phyloP scores from a whole-genome alignment of 2,329 filamentous ascomycete species.

The Neonectria coccinea region DNA sequence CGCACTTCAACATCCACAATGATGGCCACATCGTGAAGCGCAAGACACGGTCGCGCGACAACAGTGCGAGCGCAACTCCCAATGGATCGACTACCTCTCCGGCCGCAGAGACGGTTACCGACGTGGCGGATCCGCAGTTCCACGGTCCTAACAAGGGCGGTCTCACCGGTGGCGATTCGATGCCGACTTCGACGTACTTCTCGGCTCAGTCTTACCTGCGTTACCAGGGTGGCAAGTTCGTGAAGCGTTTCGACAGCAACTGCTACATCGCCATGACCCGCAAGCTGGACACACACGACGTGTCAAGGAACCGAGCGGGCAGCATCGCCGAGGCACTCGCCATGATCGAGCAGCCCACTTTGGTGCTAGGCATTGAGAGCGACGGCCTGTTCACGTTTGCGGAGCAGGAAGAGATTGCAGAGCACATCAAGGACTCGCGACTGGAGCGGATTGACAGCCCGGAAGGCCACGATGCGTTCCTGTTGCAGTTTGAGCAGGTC shows the following conservation, averaged over 20 bases:
- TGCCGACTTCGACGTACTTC: constrained; percentile 85
- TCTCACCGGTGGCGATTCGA: constrained; percentile 62
- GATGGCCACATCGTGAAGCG: constrained; percentile 78
- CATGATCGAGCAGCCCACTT: constrained; percentile 86
- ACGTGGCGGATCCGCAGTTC: constrained; percentile 72
- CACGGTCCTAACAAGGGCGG: constrained; percentile 69
- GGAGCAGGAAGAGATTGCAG: constrained; percentile 92
- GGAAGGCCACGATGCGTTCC: constrained; percentile 95
- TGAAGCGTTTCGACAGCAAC: constrained; percentile 96
- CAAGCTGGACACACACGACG: constrained; percentile 96
- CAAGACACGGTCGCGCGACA: constrained; percentile 60
- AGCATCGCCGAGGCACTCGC: constrained; percentile 80
- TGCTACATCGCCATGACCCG: constrained; percentile 99
- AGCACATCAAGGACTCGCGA: constrained; percentile 79
- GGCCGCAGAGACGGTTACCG: constrained; percentile 40
- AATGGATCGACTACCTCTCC: constrained; percentile 37
- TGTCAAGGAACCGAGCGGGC: constrained; percentile 80
- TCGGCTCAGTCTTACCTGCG: constrained; percentile 97
- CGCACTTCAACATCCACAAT: constrained; percentile 85
- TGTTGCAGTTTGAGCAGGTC: constrained; percentile 97
- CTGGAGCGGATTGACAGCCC: constrained; percentile 91
- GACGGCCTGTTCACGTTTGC: constrained; percentile 98
- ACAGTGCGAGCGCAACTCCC: constrained; percentile 50
- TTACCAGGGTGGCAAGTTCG: constrained; percentile 97
- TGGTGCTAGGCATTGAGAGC: constrained; percentile 94